Conservation (phyloP, 306 rosid genomes). For the Trichosanthes truncata region DNA sequence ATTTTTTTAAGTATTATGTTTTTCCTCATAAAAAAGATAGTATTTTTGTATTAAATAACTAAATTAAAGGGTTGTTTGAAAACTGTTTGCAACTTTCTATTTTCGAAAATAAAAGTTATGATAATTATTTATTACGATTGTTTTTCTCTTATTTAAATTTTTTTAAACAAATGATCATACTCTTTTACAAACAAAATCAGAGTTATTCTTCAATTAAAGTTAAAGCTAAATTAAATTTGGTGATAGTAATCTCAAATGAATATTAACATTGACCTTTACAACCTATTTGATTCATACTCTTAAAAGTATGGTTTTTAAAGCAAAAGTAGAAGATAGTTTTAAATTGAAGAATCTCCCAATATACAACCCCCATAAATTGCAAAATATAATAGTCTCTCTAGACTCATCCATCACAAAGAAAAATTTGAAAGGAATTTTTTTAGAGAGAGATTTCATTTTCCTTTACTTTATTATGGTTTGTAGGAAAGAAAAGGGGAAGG, state of each 20-base stretch:
- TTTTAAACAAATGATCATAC: neutral
- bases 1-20: too few relatives aligned
- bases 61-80: too few relatives aligned
- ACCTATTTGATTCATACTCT: neutral
- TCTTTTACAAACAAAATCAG: neutral
- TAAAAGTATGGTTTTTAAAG: neutral
- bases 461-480: neutral
- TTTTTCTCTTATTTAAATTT: too few relatives aligned
- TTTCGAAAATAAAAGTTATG: too few relatives aligned
- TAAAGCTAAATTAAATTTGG: neutral
- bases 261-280: neutral
- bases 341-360: neutral
- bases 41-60: too few relatives aligned
- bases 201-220: neutral
- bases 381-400: neutral
- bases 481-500: neutral
- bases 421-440: neutral
- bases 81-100: too few relatives aligned
- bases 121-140: too few relatives aligned
- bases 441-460: neutral
- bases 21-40: too few relatives aligned
- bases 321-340: neutral
- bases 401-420: neutral
- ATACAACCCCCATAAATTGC: neutral
- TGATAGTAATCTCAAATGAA: neutral